phyloP scores from a whole-genome alignment of 2,329 filamentous ascomycete species.

The Dichotomopilus funicola region DNA sequence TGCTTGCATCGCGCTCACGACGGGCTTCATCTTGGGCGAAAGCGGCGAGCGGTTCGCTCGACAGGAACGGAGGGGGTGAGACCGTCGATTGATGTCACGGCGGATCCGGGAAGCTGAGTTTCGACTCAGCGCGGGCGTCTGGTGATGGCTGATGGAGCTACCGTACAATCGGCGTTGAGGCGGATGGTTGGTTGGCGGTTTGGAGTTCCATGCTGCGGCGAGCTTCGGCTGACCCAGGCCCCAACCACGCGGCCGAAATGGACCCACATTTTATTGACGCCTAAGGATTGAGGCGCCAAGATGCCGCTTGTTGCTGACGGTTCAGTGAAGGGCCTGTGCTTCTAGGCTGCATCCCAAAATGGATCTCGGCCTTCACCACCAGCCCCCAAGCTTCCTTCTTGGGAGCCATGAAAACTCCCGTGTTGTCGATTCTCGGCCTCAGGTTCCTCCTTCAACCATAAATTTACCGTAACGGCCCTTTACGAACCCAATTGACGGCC shows the following conservation, averaged over 20 bases:
- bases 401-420: too few species aligned
- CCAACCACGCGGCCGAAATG: neutral
- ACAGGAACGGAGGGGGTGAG: neutral
- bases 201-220: neutral
- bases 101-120: neutral
- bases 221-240: neutral
- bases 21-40: conserved; percentile 68
- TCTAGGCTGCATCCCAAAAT: too few species aligned
- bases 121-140: neutral
- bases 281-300: neutral
- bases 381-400: too few species aligned
- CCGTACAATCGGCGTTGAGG: neutral
- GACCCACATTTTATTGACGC: neutral
- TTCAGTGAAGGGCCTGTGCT: too few species aligned
- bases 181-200: neutral
- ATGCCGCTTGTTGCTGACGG: too few species aligned
- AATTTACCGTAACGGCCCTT: too few species aligned
- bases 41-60: neutral
- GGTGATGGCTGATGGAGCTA: neutral
- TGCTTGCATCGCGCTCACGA: conserved; percentile 85
- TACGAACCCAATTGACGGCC: too few species aligned
- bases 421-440: too few species aligned
- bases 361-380: too few species aligned
- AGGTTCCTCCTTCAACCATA: too few species aligned
- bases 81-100: neutral